Conservation (phyloP, 2,329 filamentous ascomycete species). For the Colletotrichum tabaci region DNA sequence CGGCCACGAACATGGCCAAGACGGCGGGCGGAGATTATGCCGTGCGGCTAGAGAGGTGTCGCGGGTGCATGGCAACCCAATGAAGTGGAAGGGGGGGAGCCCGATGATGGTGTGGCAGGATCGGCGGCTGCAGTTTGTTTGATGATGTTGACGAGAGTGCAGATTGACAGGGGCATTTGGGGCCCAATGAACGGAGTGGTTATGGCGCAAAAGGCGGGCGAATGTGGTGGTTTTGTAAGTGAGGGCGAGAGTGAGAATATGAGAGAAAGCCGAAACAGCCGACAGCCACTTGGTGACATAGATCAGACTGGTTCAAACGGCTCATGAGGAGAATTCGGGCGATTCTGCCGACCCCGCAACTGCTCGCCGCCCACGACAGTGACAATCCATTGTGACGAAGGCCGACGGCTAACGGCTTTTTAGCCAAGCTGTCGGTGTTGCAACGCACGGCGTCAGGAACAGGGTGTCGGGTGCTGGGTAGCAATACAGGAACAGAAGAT, state of each 20-base stretch:
- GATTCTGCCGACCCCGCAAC: slow-evolving; percentile 14
- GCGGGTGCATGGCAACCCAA: slow-evolving; percentile 40
- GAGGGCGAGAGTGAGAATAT: neutral
- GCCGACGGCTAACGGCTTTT: slow-evolving; percentile 26
- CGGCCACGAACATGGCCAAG: slow-evolving; percentile 15
- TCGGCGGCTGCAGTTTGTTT: slow-evolving; percentile 31
- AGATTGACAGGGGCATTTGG: slow-evolving; percentile 23
- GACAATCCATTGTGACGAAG: slow-evolving; percentile 23
- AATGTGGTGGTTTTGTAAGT: neutral
- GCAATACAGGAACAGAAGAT: slow-evolving; percentile 25
- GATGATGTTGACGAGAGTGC: slow-evolving; percentile 31
- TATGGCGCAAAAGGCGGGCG: neutral
- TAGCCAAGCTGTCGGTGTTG: slow-evolving; percentile 31
- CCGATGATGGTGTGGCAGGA: slow-evolving; percentile 40
- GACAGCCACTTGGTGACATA: too few relatives aligned
- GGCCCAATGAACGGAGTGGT: slow-evolving; percentile 29
- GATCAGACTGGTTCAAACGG: neutral
- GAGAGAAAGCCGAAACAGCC: neutral
- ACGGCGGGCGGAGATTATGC: slow-evolving; percentile 16
- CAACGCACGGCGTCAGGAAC: slow-evolving; percentile 36
- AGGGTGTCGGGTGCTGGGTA: slow-evolving; percentile 22
- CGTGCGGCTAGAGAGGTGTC: slow-evolving; percentile 11
- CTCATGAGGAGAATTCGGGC: neutral
- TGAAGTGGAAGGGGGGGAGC: slow-evolving; percentile 16
- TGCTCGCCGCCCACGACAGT: neutral